Evolutionary conservation across 139 green algal genomes (phyloP), one percentile per base, ranked within the genome.

Genomic region (Ettlia oleoabundans): DNA sequence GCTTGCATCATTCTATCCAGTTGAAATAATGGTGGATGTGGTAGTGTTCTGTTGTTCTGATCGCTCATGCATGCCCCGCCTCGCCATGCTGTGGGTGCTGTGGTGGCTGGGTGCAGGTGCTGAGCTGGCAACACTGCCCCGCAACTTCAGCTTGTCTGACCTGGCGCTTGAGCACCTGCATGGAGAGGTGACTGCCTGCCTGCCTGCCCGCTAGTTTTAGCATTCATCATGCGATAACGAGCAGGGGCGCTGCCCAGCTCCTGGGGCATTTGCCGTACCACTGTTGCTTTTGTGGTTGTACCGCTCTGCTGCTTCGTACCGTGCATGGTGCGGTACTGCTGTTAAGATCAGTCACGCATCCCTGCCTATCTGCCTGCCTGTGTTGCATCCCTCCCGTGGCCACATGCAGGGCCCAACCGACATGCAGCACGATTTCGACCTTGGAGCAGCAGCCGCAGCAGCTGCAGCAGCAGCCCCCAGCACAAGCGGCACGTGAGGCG

Each of bases 101-200:
- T 8, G 64, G 38, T 10, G 19, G 47, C 22, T 63, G 53, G 28
- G 8, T 18, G 70, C 24, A 35, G 37, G 70, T 66, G 70, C 33
- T 22, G 47, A 76, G 26, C 65, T 84, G 42, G 68, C 42, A n/a
- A 55, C 41, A 22, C 41, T 92, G 64, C 84, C 89, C 37, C 89
- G 85, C 41, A 92, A 92, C 64, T 89, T 92, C 55, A 83, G 65
- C 40, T 58, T 92, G 5, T 87, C 82, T 8, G 88, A 90, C 67
- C 69, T 92, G 37, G 76, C 71, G 0, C 53, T 90, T 26, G 86
- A 90, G 58, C 79, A 86, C 66, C 64, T 88, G 40, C 79, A 80
- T 24, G 65, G 33, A 43, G 75, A 81, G n/a, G 63, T 41, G 63
- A n/a, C n/a, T n/a, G n/a, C n/a, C n/a, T n/a, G n/a, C n/a, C n/a